These are phyloP conservation scores for Amoebophrya sp. DNA, from an alignment of 169 alveolate species.

Conservation along the genomic window DNA sequence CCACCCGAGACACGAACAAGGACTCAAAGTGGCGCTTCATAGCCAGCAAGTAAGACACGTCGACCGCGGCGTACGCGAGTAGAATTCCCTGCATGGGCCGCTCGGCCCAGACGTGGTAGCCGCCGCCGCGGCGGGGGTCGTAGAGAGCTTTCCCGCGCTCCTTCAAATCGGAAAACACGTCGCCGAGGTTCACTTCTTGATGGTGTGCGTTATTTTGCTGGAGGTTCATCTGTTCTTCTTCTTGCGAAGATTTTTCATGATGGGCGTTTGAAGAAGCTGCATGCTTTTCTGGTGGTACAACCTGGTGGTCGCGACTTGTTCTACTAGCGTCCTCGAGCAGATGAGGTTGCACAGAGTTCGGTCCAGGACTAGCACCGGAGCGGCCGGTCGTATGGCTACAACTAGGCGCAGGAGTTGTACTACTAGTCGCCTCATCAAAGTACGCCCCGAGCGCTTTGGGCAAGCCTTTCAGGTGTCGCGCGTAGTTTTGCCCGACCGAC, in stretches of 20 bases:
- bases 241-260: too few species aligned
- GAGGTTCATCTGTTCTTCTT: too few species aligned
- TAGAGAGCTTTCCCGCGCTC: neutral
- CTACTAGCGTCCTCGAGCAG: too few species aligned
- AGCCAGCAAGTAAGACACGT: neutral
- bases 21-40: neutral
- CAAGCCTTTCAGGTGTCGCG: neutral
- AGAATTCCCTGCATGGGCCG: conserved; percentile 1
- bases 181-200: neutral
- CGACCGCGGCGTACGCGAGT: conserved; percentile 13
- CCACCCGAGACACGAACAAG: neutral
- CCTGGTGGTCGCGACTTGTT: too few species aligned
- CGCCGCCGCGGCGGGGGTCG: neutral
- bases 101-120: neutral
- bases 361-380: too few species aligned
- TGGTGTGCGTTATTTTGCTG: too few species aligned
- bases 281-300: too few species aligned
- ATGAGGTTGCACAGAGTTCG: too few species aligned
- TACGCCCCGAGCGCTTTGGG: neutral
- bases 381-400: too few species aligned
- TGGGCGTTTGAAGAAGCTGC: too few species aligned
- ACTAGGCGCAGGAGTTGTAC: too few species aligned
- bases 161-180: neutral
- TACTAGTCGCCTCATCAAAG: too few species aligned
- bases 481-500: neutral